These are phyloP conservation scores for Neurospora intermedia DNA, from an alignment of 495 filamentous ascomycete genomes.

Conservation along the genomic window DNA sequence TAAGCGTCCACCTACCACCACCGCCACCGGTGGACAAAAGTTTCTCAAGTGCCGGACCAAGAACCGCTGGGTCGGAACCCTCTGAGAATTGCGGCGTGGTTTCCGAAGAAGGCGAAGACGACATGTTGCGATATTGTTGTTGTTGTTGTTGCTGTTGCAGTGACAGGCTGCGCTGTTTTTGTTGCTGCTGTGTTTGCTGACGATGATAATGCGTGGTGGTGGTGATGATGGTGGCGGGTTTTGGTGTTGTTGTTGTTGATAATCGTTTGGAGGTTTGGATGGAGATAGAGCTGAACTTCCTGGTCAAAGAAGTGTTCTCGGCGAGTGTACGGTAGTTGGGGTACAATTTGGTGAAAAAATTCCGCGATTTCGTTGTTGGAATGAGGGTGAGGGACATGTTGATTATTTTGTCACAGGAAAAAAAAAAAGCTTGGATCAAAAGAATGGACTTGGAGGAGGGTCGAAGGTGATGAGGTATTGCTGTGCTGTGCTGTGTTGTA, in stretches of 20 bases:
- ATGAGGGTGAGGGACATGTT: not conserved
- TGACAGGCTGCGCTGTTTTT: not conserved
- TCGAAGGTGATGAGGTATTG: not conserved
- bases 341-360: not conserved
- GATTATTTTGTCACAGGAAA: not conserved
- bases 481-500: not conserved
- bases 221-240: not conserved
- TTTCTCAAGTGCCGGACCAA: constrained; percentile 7
- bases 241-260: not conserved
- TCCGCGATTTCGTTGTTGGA: not conserved
- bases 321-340: not conserved
- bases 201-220: not conserved
- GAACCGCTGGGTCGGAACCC: constrained; percentile 18
- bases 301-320: not conserved
- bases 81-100: constrained; percentile 17
- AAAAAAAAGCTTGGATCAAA: not conserved
- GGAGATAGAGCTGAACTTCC: not conserved
- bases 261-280: not conserved
- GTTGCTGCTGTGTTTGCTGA: not conserved
- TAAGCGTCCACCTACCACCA: constrained; percentile 42
- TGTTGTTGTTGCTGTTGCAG: not conserved
- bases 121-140: not conserved
- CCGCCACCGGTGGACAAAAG: constrained; percentile 20
- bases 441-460: not conserved
- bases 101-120: not conserved